phyloP scores from a whole-genome alignment of 2,329 filamentous ascomycete genomes.

The Aspergillus latus region DNA sequence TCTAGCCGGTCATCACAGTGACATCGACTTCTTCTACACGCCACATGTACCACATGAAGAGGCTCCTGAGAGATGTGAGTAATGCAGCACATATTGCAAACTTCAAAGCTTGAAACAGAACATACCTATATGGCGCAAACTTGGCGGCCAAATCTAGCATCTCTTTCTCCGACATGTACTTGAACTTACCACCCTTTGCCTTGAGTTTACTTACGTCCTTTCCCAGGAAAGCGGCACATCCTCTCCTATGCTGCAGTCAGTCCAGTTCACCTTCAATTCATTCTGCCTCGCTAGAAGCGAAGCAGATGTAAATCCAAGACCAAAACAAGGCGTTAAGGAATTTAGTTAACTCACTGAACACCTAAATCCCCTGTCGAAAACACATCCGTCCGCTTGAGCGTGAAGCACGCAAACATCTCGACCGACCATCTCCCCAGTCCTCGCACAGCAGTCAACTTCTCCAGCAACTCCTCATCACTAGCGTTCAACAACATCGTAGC shows the following conservation, averaged over 20 bases:
- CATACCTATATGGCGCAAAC: constrained; percentile 77
- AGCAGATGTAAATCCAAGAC: no score
- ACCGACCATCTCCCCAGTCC: constrained; percentile 89
- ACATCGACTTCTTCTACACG: constrained; percentile 76
- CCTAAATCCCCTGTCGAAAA: constrained; percentile 91
- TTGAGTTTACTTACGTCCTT: constrained; percentile 83
- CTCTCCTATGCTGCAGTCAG: constrained; percentile 53
- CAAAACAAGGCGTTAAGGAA: no score
- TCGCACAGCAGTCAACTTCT: constrained; percentile 78
- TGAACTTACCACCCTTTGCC: constrained; percentile 82
- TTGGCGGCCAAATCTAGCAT: constrained; percentile 79
- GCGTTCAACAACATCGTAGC: constrained; percentile 74
- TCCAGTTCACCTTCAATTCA: not conserved
- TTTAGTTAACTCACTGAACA: constrained; percentile 63
- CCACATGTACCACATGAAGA: constrained; percentile 99
- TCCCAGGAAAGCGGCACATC: constrained; percentile 85
- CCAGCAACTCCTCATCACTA: constrained; percentile 80
- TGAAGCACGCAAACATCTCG: constrained; percentile 98
- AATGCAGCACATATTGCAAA: not conserved
- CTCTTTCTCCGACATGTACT: constrained; percentile 93
- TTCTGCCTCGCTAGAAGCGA: no score
- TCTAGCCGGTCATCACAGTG: constrained; percentile 43
- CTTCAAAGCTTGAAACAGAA: constrained; percentile 16
- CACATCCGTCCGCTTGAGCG: constrained; percentile 90
- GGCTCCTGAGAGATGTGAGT: constrained; percentile 55